Evolutionary conservation across 192 early-diverging fungal species (phyloP).

Genomic region (Podila epigama): DNA sequence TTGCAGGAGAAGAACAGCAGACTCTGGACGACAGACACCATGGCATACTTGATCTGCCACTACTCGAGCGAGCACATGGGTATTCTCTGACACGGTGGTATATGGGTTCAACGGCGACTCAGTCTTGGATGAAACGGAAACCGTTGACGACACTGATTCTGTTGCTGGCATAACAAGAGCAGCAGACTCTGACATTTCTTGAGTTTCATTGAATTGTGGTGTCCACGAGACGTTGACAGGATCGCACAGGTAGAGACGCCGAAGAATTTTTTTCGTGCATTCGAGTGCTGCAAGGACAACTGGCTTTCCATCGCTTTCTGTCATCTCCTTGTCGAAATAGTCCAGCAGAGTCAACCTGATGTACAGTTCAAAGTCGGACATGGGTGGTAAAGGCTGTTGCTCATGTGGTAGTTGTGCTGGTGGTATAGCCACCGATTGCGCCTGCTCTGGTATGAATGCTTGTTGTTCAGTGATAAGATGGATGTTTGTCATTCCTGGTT

Average conservation of each 20-base stretch:
- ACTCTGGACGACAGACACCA: constrained; percentile 31
- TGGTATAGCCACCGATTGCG: neutral
- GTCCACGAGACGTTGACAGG: neutral
- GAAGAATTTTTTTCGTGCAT: constrained; percentile 16
- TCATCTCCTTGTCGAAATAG: constrained; percentile 10
- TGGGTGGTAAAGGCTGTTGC: neutral
- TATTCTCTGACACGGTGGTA: constrained; percentile 7
- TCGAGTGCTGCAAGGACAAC: neutral
- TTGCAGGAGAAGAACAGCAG: constrained; percentile 29
- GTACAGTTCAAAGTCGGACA: constrained; percentile 38
- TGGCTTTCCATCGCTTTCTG: neutral
- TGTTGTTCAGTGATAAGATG: neutral
- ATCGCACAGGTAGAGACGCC: constrained; percentile 29
- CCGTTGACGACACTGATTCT: neutral
- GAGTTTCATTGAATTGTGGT: neutral
- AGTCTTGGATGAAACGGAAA: neutral
- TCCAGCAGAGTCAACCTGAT: constrained; percentile 13
- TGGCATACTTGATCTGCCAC: constrained; percentile 40
- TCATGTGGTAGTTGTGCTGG: neutral
- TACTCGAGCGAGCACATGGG: constrained; percentile 30
- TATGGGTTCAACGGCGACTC: constrained; percentile 12
- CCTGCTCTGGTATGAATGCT: neutral
- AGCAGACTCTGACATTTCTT: neutral
- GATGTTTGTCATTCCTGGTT: too few relatives aligned
- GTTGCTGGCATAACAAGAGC: neutral